Conservation (phyloP, 2,329 filamentous ascomycete genomes). For the Zopfia rhizophila region DNA sequence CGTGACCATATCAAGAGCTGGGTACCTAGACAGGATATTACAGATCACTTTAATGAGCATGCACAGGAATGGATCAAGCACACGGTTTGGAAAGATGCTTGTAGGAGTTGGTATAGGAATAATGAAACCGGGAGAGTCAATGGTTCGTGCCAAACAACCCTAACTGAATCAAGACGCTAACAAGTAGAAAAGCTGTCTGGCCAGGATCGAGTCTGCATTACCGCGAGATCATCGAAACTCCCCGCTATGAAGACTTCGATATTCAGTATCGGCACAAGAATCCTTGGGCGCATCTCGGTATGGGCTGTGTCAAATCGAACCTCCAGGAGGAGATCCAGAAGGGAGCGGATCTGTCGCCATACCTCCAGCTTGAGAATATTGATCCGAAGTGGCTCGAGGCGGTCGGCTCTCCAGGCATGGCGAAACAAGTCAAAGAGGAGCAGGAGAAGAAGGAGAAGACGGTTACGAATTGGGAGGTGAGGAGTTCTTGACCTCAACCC, state of each 20-base stretch:
- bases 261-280: constrained; percentile 54
- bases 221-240: constrained; percentile 48
- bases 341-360: constrained; percentile 50
- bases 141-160: constrained; percentile 17
- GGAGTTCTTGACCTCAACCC: no score
- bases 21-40: constrained; percentile 54
- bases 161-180: neutral
- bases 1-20: constrained; percentile 56
- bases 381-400: constrained; percentile 55
- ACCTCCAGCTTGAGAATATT: constrained; percentile 53
- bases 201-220: constrained; percentile 64
- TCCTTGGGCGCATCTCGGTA: constrained; percentile 54
- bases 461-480: no score
- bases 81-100: constrained; percentile 61
- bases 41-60: constrained; percentile 56
- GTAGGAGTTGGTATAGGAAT: constrained; percentile 60
- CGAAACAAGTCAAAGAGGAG: constrained; percentile 25
- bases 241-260: constrained; percentile 57
- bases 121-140: constrained; percentile 49
- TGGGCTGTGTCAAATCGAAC: constrained; percentile 50
- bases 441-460: neutral
- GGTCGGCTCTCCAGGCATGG: constrained; percentile 32
- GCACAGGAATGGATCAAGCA: constrained; percentile 61
- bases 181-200: constrained; percentile 55
- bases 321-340: constrained; percentile 8